Evolutionary conservation across 108 stramenopile genomes (phyloP), one percentile per base, ranked within the genome.

Genomic region (Mediolabrus comicus): DNA sequence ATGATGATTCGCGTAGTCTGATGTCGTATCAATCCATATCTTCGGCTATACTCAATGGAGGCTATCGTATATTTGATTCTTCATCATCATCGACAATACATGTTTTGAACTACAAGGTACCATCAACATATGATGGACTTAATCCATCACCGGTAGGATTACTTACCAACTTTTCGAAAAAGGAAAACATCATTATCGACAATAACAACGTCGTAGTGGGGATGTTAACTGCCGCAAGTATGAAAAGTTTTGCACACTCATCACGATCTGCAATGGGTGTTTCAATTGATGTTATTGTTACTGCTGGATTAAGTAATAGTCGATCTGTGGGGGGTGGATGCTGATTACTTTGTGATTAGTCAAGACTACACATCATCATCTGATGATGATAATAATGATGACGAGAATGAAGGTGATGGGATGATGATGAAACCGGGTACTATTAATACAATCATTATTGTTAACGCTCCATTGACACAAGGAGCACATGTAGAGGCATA

Each of bases 281-380:
- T 16, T 3, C 14, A 32, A 65, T 83, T 3, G 83, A 83, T 56
- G 83, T 51, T 5, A 72, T 83, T 52, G 83, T 81, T 0, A 83
- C 83, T 28, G 83, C 79, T 17, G 83, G 83, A 22, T 55, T 83
- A 30, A 80, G 79, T 33, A 83, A 83, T 58, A 30, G 79, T 10
- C 16, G 83, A 24, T 27, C 71, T 0, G 71, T 65, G 12, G 79
- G 77, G 26, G 22, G 83, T 75, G 27, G 75, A 77, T 64, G 83
- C 83, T 11, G 83, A 83, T 72, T 72, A 33, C 43, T 83, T 83
- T 29, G 51, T 52, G 27, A 16, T 76, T 30, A 27, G 62, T 31
- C 63, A 71, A 65, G 26, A 41, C 12, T 36, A n/a, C 7, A 59
- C 19, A 2, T 27, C 32, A 11, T 38, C 30, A 2, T 35, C 17